Percentiles rank a stretch among this genome's conserved stretches.
These are phyloP conservation scores for Datisca glomerata DNA, from an alignment of 306 rosid genomes.

Conservation along the genomic window DNA sequence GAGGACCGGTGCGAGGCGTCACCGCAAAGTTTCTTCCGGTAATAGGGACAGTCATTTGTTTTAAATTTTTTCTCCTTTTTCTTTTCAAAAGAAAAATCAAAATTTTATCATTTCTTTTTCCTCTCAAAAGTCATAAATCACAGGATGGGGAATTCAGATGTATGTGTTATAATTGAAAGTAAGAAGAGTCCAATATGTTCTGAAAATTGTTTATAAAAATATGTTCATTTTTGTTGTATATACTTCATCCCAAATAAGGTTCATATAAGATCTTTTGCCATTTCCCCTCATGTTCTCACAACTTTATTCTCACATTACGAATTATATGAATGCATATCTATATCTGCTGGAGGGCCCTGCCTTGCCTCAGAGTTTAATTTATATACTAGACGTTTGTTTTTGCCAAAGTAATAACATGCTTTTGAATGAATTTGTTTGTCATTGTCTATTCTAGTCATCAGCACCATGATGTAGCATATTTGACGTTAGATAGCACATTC, in stretches of 20 bases:
- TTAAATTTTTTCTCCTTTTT: slow-evolving; percentile 14
- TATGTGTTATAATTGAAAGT: background rate
- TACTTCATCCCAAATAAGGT: slow-evolving; percentile 13
- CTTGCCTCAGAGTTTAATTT: no score
- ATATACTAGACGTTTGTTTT: no score
- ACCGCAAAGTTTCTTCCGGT: slow-evolving; percentile 44
- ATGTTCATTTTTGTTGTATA: background rate
- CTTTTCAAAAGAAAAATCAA: background rate
- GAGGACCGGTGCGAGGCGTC: slow-evolving; percentile 48
- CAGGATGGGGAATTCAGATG: background rate
- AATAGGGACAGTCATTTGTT: slow-evolving; percentile 25
- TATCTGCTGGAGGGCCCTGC: no score
- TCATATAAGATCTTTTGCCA: background rate
- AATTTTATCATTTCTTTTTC: slow-evolving; percentile 1
- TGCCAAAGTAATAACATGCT: no score
- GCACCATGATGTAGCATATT: no score
- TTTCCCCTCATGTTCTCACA: no score
- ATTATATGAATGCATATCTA: no score
- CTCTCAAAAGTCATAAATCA: background rate
- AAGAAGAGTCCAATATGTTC: background rate
- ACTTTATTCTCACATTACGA: no score
- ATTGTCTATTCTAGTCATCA: no score
- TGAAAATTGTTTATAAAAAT: background rate
- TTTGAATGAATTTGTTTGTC: no score
- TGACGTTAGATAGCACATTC: no score